phyloP scores from a whole-genome alignment of 495 filamentous ascomycete genomes.

The Pyronema domesticum region DNA sequence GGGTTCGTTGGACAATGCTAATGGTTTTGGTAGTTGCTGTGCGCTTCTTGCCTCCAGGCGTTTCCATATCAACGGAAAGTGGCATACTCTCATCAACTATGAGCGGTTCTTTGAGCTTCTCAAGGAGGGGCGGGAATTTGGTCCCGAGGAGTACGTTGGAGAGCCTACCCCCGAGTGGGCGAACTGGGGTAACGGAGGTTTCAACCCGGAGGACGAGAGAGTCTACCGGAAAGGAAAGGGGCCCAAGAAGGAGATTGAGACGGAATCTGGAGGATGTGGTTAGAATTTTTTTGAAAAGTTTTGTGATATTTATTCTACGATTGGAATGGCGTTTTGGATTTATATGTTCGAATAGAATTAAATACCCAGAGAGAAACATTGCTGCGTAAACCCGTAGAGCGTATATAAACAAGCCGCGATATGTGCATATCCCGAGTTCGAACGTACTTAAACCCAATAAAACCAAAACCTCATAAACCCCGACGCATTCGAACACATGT shows the following conservation, averaged over 20 bases:
- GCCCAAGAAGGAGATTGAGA: slow-evolving; percentile 1
- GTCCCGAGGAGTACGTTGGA: slow-evolving; percentile 78
- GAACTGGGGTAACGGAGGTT: slow-evolving; percentile 81
- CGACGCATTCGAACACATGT: no score
- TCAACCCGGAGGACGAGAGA: slow-evolving; percentile 75
- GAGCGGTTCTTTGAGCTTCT: slow-evolving; percentile 70
- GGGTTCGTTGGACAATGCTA: no score
- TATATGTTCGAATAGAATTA: no score
- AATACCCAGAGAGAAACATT: no score
- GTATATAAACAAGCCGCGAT: no score
- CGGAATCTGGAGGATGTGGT: background rate
- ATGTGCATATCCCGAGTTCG: no score
- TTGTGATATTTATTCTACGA: no score
- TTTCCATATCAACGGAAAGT: slow-evolving; percentile 55
- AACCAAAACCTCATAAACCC: no score
- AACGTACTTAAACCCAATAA: no score
- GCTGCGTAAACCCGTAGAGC: no score
- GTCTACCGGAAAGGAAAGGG: slow-evolving; percentile 61
- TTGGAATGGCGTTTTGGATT: no score
- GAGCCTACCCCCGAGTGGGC: slow-evolving; percentile 79
- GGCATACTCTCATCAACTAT: slow-evolving; percentile 87
- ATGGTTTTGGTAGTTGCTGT: slow-evolving; percentile 79
- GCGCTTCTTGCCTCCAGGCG: slow-evolving; percentile 62
- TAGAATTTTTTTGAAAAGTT: background rate
- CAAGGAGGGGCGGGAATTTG: slow-evolving; percentile 55